phyloP scores from a whole-genome alignment of 1,284 basidiomycete genomes.

The Mycosarcoma maydis region DNA sequence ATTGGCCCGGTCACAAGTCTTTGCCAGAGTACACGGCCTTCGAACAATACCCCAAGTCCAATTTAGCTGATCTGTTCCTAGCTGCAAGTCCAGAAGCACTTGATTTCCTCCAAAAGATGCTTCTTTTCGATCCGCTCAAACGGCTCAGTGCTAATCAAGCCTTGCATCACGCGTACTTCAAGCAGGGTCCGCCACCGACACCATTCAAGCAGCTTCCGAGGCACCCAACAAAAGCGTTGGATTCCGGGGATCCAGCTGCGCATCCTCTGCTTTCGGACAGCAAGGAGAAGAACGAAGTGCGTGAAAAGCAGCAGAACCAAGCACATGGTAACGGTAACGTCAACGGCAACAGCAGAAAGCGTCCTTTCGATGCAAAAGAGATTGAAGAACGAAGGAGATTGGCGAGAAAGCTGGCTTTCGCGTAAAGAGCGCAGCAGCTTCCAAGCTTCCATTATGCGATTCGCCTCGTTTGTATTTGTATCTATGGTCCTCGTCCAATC shows the following conservation, averaged over 20 bases:
- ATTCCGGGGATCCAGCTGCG: slow-evolving; percentile 29
- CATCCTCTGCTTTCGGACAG: slow-evolving; percentile 50
- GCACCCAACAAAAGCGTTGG: slow-evolving; percentile 48
- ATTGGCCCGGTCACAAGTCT: slow-evolving; percentile 89
- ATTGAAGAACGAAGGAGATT: slow-evolving; percentile 58
- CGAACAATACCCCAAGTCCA: slow-evolving; percentile 76
- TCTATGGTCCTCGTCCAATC: too few relatives aligned
- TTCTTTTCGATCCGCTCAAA: slow-evolving; percentile 85
- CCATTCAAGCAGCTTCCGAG: slow-evolving; percentile 53
- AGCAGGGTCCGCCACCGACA: slow-evolving; percentile 52
- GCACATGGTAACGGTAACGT: too few relatives aligned
- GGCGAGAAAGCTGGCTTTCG: slow-evolving; percentile 56
- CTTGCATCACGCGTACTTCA: slow-evolving; percentile 62
- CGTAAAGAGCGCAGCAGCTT: background rate
- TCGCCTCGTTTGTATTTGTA: slow-evolving; percentile 1
- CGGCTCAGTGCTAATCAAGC: slow-evolving; percentile 76
- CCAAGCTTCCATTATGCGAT: background rate
- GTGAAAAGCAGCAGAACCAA: slow-evolving; percentile 22
- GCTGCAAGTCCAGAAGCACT: slow-evolving; percentile 88
- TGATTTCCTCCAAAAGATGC: slow-evolving; percentile 80
- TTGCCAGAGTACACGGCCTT: slow-evolving; percentile 56
- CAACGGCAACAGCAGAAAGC: slow-evolving; percentile 29
- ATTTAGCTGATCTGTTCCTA: slow-evolving; percentile 85
- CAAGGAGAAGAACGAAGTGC: slow-evolving; percentile 48
- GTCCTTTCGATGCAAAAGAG: slow-evolving; percentile 39